Evolutionary conservation across 306 rosid species (phyloP), one percentile per base, ranked within the genome.

Genomic region (Canavalia ensiformis): DNA sequence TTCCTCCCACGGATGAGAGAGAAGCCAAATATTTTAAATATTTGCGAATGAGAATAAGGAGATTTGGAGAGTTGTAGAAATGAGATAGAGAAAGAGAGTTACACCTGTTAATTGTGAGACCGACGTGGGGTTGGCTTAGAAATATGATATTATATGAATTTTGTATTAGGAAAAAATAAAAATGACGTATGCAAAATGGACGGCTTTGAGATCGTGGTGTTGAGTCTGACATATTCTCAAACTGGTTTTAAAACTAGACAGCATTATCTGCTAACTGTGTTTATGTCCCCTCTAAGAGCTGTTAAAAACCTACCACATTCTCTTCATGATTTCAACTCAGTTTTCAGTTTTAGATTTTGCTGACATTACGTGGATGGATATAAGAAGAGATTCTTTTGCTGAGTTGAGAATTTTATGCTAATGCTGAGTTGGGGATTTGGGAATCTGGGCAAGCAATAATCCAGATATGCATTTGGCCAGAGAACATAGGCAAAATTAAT

Each of bases 201-300:
- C 78, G 79, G 80, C 51, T 10, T 18, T 30, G 63, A 73, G 86
- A 82, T 72, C 81, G 86, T 85, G 88, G 81, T 13, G 83, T 54
- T 77, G 80, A 77, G 74, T 85, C 85, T 84, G 71, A 60, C 45
- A 68, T 76, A 18, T 18, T 80, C 76, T 30, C 34, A 74, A 54
- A 75, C 50, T 8, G 31, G 41, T 47, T 68, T 74, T n/a, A 46
- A 18, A 76, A 65, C 33, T 4, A 76, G 85, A 81, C 85, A 81
- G 70, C 57, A 58, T n/a, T 30, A 81, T 81, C 80, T 64, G 35
- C 46, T 39, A 71, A 71, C 39, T 69, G 80, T 75, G 68, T 71
- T 80, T 70, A 35, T 81, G 88, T 85, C 72, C 34, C 79, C 79
- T 76, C 52, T 5, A 18, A 68, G 39, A 60, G 79, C 70, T 70